Evolutionary conservation across 495 filamentous ascomycete species (phyloP), one percentile per base, ranked within the genome.

Genomic region (Pyrenula aspistea): DNA sequence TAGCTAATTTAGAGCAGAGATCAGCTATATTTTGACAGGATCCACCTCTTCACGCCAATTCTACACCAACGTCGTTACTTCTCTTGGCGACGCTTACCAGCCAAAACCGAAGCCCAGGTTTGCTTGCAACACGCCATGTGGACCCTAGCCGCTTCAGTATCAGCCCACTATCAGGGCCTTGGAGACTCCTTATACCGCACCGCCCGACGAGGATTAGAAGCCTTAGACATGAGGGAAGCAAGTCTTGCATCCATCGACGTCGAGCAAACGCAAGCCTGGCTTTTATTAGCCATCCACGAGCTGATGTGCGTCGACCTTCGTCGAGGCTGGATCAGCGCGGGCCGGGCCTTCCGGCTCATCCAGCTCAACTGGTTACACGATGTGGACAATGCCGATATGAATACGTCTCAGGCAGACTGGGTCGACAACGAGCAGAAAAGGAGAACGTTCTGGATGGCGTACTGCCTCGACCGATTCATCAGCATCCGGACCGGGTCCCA

Each of bases 291-390:
- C 0, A 73, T 68, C 25, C 79, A 75, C 57, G 77, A 82, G 59
- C 73, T 73, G 10, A 67, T 71, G 47, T 65, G 69, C 2, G 66
- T 64, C 1, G 70, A 68, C 51, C 70, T 75, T 59, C 70, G 71
- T 2, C 65, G 67, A 1, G 78, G 67, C 0, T 79, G 74, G 74
- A 62, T 77, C 51, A 81, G 74, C 24, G 77, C 77, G 4, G 78
- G 78, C 0, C 68, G 78, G 3, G 70, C 72, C 0, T 77, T 81
- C 56, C 71, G 78, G 2, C 59, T 81, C 0, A 71, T 79, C 1
- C 78, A 81, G 60, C 62, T 73, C 0, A 65, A 73, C 54, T 67
- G 70, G 8, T 63, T 77, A n/a, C 71, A 78, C 56, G 73, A 77
- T n/a, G 60, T 78, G 19, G 78, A 81, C 42, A 60, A 42, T 25